These are phyloP conservation scores for Grammothele lineata DNA, from an alignment of 768 basidiomycete genomes.

Conservation along the genomic window DNA sequence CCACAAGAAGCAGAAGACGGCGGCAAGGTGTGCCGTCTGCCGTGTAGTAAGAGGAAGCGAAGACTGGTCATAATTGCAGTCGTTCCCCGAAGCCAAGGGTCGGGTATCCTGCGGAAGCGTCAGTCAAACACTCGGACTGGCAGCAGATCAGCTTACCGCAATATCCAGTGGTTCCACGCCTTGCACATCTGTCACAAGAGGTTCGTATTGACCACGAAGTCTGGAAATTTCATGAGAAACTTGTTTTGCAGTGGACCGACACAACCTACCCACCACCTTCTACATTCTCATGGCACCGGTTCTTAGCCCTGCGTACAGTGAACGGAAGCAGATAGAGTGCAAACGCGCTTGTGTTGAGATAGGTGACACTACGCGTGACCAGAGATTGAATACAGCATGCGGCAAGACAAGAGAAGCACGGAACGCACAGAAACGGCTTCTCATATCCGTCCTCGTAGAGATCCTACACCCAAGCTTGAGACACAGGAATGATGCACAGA, in stretches of 20 bases:
- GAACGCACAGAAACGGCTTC: constrained; percentile 81
- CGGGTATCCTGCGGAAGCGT: neutral
- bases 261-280: constrained; percentile 14
- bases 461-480: constrained; percentile 28
- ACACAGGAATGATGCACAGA: neutral
- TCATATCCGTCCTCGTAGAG: constrained; percentile 66
- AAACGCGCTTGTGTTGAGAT: constrained; percentile 90
- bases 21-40: constrained; percentile 78
- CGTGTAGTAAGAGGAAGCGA: constrained; percentile 46
- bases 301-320: constrained; percentile 32
- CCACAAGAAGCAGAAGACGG: constrained; percentile 85
- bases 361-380: constrained; percentile 69
- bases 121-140: no score
- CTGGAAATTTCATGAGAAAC: constrained; percentile 10
- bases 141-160: constrained; percentile 15
- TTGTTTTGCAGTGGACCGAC: neutral
- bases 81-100: constrained; percentile 8
- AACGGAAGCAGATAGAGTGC: constrained; percentile 73
- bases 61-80: constrained; percentile 4
- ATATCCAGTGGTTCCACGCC: constrained; percentile 11
- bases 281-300: constrained; percentile 3
- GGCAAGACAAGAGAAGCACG: neutral
- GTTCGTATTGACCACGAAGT: constrained; percentile 22
- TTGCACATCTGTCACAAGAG: constrained; percentile 23
- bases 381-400: neutral